Conservation (phyloP, 2,329 filamentous ascomycete species). For the Biscogniauxia sp. region DNA sequence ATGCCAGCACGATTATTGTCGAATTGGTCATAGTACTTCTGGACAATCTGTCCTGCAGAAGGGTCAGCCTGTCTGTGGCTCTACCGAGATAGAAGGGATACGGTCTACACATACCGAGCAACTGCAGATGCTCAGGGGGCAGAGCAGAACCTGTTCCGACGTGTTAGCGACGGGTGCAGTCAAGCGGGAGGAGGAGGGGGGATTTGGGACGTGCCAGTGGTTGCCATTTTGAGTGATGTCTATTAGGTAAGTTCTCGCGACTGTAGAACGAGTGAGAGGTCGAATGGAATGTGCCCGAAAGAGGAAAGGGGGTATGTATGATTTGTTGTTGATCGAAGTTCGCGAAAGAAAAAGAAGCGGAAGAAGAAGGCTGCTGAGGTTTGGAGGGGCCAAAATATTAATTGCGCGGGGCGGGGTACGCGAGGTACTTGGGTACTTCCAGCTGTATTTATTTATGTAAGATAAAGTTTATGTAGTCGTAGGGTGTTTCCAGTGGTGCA, state of each 20-base stretch:
- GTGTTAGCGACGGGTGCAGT: not conserved
- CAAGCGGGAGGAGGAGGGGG: not conserved
- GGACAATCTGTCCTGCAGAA: conserved; percentile 74
- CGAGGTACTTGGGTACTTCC: not conserved
- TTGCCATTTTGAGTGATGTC: not conserved
- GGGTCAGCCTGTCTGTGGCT: conserved; percentile 13
- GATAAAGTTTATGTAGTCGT: too few relatives aligned
- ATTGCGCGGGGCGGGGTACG: conserved; percentile 2
- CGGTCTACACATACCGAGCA: not conserved
- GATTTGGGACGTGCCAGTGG: not conserved
- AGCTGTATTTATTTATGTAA: too few relatives aligned
- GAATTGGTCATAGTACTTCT: conserved; percentile 89
- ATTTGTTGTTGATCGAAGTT: conserved; percentile 6
- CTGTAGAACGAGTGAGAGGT: not conserved
- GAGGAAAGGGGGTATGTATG: not conserved
- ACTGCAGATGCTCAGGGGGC: not conserved
- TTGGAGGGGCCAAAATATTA: conserved; percentile 17
- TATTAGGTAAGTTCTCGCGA: not conserved
- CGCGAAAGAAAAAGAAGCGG: conserved; percentile 4
- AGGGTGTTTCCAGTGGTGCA: conserved; percentile 4
- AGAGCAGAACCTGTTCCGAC: not conserved
- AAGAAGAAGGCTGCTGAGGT: conserved; percentile 16
- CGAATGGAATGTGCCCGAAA: not conserved
- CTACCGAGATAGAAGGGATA: not conserved
- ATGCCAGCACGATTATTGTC: conserved; percentile 68